Conservation (phyloP, 805 yeast genomes). For the Zygotorulaspora sp. region DNA sequence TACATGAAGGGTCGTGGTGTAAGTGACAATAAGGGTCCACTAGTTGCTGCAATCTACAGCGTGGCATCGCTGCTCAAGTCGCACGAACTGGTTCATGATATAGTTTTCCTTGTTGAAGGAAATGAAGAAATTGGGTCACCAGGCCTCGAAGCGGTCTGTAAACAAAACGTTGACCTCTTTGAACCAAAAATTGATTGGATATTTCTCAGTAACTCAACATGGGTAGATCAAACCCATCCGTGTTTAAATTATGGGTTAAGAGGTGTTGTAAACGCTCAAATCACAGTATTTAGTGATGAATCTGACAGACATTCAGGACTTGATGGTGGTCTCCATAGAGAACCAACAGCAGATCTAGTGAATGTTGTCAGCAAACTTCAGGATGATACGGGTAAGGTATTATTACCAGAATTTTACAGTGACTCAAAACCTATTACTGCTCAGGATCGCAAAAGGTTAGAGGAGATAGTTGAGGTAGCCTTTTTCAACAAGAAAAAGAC, state of each 20-base stretch:
- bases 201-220: constrained; percentile 81
- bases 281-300: constrained; percentile 62
- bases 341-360: constrained; percentile 83
- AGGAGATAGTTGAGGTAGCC: constrained; percentile 49
- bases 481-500: constrained; percentile 28
- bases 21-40: constrained; percentile 92
- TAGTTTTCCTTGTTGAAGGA: constrained; percentile 84
- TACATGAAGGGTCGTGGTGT: constrained; percentile 89
- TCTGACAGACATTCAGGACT: constrained; percentile 96
- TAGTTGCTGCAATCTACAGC: constrained; percentile 79
- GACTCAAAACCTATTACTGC: constrained; percentile 55
- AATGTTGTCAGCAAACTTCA: constrained; percentile 64
- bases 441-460: constrained; percentile 57
- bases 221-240: constrained; percentile 87
- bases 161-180: constrained; percentile 46
- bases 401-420: constrained; percentile 67
- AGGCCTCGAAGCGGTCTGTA: constrained; percentile 73
- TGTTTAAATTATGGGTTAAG: constrained; percentile 92
- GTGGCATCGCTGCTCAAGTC: constrained; percentile 64
- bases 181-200: constrained; percentile 82
- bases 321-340: constrained; percentile 86
- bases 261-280: constrained; percentile 81
- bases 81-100: constrained; percentile 57
- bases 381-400: constrained; percentile 49
- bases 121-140: constrained; percentile 92